Conservation (phyloP, 768 basidiomycete genomes). For the Trametes elegans region DNA sequence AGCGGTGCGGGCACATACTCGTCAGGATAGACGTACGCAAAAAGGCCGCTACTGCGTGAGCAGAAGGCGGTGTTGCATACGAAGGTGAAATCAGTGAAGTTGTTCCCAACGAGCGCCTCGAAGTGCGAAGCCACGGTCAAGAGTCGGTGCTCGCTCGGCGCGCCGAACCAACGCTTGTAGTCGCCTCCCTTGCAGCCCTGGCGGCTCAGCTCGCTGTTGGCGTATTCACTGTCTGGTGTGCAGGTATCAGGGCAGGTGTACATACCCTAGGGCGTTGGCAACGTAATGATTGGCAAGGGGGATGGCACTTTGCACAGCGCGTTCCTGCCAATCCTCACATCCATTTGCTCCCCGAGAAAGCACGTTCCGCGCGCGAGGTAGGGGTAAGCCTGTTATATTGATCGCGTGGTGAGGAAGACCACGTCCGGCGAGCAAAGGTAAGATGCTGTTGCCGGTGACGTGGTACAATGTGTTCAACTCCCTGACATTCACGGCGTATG, state of each 20-base stretch:
- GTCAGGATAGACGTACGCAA: conserved; percentile 9
- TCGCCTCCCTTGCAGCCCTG: background rate
- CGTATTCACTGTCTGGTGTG: background rate
- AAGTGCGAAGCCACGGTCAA: conserved; percentile 3
- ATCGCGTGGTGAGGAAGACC: background rate
- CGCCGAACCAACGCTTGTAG: conserved; percentile 12
- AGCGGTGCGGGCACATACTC: background rate
- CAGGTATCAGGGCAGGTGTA: background rate
- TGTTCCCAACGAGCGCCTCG: conserved; percentile 6
- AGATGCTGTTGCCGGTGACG: background rate
- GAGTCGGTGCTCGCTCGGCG: background rate
- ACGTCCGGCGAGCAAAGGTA: background rate
- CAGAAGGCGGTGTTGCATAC: conserved; percentile 34
- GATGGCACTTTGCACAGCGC: background rate
- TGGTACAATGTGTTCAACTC: conserved; percentile 38
- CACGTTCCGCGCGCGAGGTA: background rate
- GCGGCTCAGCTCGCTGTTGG: background rate
- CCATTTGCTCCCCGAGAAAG: background rate
- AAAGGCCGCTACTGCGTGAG: background rate
- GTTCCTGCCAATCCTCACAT: conserved; percentile 1
- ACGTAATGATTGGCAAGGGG: background rate
- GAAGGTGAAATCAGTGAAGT: conserved; percentile 8
- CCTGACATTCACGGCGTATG: conserved; percentile 37
- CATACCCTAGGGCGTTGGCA: background rate
- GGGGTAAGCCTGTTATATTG: background rate